Conservation (phyloP, 2,329 filamentous ascomycete species). For the Sporothrix phasma region DNA sequence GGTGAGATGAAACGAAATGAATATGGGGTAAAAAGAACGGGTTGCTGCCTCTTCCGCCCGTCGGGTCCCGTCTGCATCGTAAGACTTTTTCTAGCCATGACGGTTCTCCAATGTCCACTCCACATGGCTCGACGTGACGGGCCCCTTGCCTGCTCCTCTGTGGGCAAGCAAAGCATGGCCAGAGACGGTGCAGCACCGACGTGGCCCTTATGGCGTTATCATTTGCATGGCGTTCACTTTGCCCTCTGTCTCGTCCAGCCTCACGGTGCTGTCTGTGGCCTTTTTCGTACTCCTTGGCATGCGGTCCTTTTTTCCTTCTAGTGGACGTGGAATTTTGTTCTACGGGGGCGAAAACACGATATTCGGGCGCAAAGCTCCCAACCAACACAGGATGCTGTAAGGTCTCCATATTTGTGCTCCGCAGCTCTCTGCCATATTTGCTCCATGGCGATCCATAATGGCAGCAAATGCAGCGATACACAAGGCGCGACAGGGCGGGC, state of each 20-base stretch:
- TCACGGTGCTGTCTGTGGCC: not conserved
- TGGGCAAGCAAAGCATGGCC: too few species aligned
- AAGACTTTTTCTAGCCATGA: not conserved
- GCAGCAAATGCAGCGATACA: not conserved
- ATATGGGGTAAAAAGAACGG: not conserved
- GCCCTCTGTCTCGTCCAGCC: not conserved
- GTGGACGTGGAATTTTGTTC: not conserved
- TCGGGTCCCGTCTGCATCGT: not conserved
- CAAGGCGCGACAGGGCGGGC: not conserved
- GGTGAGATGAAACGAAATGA: too few species aligned
- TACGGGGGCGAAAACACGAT: not conserved
- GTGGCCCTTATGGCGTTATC: too few species aligned
- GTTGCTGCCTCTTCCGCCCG: not conserved
- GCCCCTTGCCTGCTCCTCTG: not conserved
- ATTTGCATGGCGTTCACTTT: not conserved
- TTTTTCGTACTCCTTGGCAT: not conserved
- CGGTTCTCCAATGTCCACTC: not conserved
- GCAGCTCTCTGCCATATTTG: too few species aligned
- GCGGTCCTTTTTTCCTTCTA: not conserved
- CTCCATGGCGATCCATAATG: too few species aligned
- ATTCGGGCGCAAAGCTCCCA: not conserved
- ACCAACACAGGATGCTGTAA: too few species aligned
- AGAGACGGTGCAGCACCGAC: too few species aligned
- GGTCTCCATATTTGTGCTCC: too few species aligned
- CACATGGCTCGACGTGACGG: not conserved